Evolutionary conservation across 306 rosid species (phyloP).

Genomic region (Castanea crenata): DNA sequence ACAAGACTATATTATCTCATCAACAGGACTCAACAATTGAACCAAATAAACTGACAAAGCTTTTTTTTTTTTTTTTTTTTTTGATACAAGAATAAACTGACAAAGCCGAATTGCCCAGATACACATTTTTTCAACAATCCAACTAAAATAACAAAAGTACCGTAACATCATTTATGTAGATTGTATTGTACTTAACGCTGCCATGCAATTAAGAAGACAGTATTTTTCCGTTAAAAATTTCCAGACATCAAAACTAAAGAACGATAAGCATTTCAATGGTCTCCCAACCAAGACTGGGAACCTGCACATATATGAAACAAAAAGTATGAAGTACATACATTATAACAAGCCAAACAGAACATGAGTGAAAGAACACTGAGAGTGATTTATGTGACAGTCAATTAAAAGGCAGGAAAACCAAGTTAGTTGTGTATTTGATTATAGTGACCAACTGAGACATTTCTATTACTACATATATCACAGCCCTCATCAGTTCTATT

Average conservation of each 20-base stretch:
- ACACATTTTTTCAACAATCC: conserved; percentile 17
- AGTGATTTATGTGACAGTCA: neutral
- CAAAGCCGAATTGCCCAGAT: neutral
- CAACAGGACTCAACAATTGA: neutral
- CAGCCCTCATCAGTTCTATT: neutral
- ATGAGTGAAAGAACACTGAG: neutral
- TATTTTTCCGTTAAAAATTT: conserved; percentile 28
- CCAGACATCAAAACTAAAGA: conserved; percentile 26
- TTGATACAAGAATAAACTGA: too few species aligned
- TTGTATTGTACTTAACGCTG: conserved; percentile 39
- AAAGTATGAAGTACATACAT: conserved; percentile 12
- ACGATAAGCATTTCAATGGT: conserved; percentile 15
- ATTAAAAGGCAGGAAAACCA: neutral
- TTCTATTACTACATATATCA: neutral
- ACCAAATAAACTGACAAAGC: conserved; percentile 1
- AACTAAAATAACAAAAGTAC: conserved; percentile 19
- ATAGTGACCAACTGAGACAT: neutral
- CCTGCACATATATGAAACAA: conserved; percentile 22
- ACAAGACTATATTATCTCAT: conserved; percentile 11
- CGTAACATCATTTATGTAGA: conserved; percentile 10
- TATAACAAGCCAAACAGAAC: neutral
- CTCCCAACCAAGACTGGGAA: conserved; percentile 24
- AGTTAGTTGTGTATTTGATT: neutral
- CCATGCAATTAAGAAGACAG: conserved; percentile 35
- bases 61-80: too few species aligned